These are phyloP conservation scores for Blattamonas nauphoetae DNA, from an alignment of 78 protist genomes.

Conservation along the genomic window DNA sequence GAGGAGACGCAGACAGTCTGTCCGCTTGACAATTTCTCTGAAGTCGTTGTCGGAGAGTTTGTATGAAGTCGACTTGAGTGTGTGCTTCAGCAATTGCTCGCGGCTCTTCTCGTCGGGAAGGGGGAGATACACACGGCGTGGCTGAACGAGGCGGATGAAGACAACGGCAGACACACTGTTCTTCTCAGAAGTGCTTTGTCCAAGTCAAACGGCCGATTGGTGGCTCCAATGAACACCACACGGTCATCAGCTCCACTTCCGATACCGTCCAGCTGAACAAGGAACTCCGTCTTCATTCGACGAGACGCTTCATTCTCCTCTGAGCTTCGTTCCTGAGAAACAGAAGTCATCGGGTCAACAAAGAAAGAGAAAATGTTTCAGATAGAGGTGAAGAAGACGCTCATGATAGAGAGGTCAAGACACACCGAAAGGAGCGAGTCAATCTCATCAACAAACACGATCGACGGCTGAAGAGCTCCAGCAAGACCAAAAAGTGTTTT, in stretches of 20 bases:
- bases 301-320: slow-evolving; percentile 19
- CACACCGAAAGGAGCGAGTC: slow-evolving; percentile 26
- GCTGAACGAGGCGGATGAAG: slow-evolving; percentile 6
- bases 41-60: not conserved
- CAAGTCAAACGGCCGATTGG: slow-evolving; percentile 13
- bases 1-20: not conserved
- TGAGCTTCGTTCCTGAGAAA: not conserved
- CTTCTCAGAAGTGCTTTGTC: slow-evolving; percentile 25
- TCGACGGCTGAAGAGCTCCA: slow-evolving; percentile 5
- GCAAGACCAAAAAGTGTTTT: slow-evolving; percentile 8
- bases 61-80: not conserved
- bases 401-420: not conserved
- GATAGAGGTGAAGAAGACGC: not conserved
- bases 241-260: not conserved
- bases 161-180: not conserved
- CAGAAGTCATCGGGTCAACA: not conserved
- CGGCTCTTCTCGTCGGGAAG: slow-evolving; percentile 20
- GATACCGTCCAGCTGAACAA: slow-evolving; percentile 26
- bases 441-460: slow-evolving; percentile 31
- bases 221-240: slow-evolving; percentile 24
- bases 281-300: slow-evolving; percentile 28
- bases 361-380: not conserved
- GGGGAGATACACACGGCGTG: slow-evolving; percentile 17
- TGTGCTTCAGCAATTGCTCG: not conserved
- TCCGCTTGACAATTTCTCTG: not conserved